phyloP scores from a whole-genome alignment of 306 rosid species.

The Hippophae rhamnoides region DNA sequence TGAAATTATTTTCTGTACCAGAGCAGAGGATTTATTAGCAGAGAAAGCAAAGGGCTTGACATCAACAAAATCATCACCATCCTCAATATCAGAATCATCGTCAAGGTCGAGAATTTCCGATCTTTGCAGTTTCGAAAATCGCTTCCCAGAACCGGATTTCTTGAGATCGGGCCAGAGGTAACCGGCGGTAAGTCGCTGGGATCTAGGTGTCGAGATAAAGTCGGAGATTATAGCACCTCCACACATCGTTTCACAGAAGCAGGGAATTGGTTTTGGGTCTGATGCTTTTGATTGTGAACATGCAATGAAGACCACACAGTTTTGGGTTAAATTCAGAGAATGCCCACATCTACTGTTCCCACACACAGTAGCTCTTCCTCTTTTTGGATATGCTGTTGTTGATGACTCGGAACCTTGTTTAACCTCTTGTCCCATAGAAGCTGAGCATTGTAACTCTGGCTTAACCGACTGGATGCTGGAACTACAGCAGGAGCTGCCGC shows the following conservation, averaged over 20 bases:
- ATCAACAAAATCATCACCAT: conserved; percentile 40
- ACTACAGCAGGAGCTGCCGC: too few relatives aligned
- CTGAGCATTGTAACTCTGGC: conserved; percentile 23
- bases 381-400: conserved; percentile 28
- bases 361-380: conserved; percentile 20
- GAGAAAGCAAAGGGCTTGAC: conserved; percentile 39
- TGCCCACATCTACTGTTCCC: conserved; percentile 27
- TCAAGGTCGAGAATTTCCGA: conserved; percentile 31
- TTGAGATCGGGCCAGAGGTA: conserved; percentile 64
- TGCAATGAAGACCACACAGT: conserved; percentile 40
- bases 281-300: conserved; percentile 15
- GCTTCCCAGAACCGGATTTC: conserved; percentile 28
- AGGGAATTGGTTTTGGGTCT: conserved; percentile 3
- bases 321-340: conserved; percentile 19
- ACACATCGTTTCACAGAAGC: conserved; percentile 44
- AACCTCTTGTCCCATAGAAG: conserved; percentile 29
- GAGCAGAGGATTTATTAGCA: conserved; percentile 21
- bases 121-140: conserved; percentile 26
- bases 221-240: conserved; percentile 98
- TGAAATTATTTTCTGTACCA: too few relatives aligned
- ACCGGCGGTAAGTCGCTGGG: conserved; percentile 51
- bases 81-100: conserved; percentile 66
- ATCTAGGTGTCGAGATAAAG: conserved; percentile 46
- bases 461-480: conserved; percentile 23
- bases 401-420: conserved; percentile 18